phyloP scores from a whole-genome alignment of 345 rosid genomes.

The Raphanus sativus region DNA sequence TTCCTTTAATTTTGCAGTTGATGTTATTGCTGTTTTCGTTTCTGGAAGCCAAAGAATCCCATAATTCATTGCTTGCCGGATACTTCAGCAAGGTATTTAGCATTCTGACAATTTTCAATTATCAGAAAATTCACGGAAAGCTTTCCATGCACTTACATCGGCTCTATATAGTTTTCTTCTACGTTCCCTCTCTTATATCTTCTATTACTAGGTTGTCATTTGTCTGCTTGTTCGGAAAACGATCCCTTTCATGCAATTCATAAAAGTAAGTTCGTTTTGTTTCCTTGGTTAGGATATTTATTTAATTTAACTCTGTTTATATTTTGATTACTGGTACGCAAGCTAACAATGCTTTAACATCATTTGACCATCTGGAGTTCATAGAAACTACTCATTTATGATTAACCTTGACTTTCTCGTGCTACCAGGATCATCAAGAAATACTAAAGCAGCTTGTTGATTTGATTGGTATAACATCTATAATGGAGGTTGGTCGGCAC shows the following conservation, averaged over 20 bases:
- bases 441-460: constrained; percentile 71
- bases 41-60: constrained; percentile 62
- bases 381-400: constrained; percentile 7
- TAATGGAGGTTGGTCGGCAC: constrained; percentile 79
- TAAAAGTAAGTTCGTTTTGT: constrained; percentile 56
- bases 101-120: constrained; percentile 9
- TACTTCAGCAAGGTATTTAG: constrained; percentile 87
- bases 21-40: constrained; percentile 86
- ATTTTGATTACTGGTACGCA: not conserved
- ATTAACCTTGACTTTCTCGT: constrained; percentile 27
- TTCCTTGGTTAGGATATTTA: not conserved
- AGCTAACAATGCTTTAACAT: constrained; percentile 9
- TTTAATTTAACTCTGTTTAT: constrained; percentile 7
- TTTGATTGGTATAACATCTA: constrained; percentile 87
- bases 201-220: constrained; percentile 66
- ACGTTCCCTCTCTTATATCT: not conserved
- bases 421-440: constrained; percentile 70
- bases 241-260: constrained; percentile 66
- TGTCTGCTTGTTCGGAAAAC: constrained; percentile 86
- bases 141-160: constrained; percentile 1
- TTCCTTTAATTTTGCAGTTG: constrained; percentile 60
- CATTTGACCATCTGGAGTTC: constrained; percentile 9
- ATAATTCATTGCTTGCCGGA: constrained; percentile 72
- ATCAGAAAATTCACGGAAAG: constrained; percentile 11
- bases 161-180: not conserved